phyloP scores from a whole-genome alignment of 805 yeast genomes.

The Yarrowia yakushimensis region DNA sequence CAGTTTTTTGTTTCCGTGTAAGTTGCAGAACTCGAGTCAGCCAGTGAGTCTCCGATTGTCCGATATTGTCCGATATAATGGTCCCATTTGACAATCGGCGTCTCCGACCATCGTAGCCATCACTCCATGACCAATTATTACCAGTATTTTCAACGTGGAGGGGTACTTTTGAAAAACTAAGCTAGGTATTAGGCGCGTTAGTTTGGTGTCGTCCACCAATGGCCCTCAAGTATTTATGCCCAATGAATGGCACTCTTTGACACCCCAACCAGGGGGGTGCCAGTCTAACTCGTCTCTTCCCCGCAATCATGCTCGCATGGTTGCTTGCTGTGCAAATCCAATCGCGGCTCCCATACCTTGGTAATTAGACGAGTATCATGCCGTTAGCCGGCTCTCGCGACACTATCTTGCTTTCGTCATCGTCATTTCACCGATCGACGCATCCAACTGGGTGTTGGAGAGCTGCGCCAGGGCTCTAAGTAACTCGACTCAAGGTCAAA shows the following conservation, averaged over 20 bases:
- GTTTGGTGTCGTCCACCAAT: no score
- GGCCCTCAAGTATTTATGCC: no score
- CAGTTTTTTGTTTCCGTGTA: neutral
- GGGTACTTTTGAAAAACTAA: neutral
- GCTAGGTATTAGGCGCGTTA: neutral
- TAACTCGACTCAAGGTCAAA: neutral
- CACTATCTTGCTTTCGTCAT: neutral
- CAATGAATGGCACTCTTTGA: no score
- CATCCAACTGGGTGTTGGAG: neutral
- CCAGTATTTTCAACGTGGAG: neutral
- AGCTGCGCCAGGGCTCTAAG: neutral
- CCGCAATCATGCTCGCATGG: neutral
- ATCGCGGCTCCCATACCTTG: neutral
- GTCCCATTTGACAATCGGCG: neutral
- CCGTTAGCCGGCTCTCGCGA: neutral
- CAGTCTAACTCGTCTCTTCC: no score
- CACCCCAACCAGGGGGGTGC: no score
- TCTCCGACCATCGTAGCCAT: no score
- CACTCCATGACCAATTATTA: no score
- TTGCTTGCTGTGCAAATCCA: slow-evolving; percentile 6
- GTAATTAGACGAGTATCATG: neutral
- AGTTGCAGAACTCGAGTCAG: no score
- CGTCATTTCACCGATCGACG: neutral
- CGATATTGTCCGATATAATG: slow-evolving; percentile 3
- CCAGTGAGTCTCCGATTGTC: neutral